Conservation (phyloP, 176 grass and related monocot species). For the Calamus simplicifolius region DNA sequence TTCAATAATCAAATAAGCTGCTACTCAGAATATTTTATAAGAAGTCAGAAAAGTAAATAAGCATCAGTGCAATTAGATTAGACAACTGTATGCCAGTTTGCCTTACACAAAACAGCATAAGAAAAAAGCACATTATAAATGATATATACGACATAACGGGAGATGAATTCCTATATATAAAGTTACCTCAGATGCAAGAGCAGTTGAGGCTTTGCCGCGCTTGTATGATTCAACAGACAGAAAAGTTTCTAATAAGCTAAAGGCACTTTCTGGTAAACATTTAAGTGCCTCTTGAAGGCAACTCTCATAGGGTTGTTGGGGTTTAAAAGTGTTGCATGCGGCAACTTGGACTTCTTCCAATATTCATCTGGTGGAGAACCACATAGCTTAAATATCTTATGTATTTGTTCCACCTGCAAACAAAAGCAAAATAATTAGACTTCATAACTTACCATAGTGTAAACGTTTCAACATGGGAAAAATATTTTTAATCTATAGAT, state of each 20-base stretch:
- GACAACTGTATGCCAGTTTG: too few species aligned
- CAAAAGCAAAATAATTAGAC: not conserved
- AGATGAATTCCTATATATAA: not conserved
- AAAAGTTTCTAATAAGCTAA: slow-evolving; percentile 45
- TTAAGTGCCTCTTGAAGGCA: slow-evolving; percentile 43
- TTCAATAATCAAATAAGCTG: too few species aligned
- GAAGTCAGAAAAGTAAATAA: too few species aligned
- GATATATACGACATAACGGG: not conserved
- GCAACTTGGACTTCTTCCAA: slow-evolving; percentile 44
- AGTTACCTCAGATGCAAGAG: slow-evolving; percentile 59
- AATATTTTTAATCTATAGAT: too few species aligned
- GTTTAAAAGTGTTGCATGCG: slow-evolving; percentile 60
- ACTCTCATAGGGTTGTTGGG: slow-evolving; percentile 46
- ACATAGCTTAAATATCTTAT: slow-evolving; percentile 95
- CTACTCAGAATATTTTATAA: too few species aligned
- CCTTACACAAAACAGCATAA: too few species aligned
- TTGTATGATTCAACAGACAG: slow-evolving; percentile 54
- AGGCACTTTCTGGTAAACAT: slow-evolving; percentile 30
- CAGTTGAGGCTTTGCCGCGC: slow-evolving; percentile 56
- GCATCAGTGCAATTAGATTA: too few species aligned
- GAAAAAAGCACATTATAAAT: not conserved
- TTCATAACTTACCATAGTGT: too few species aligned
- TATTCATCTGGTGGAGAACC: slow-evolving; percentile 68
- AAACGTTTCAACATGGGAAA: too few species aligned
- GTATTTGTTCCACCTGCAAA: slow-evolving; percentile 75